phyloP scores from a whole-genome alignment of 352 stramenopile species.

The Pythium phragmitis region DNA sequence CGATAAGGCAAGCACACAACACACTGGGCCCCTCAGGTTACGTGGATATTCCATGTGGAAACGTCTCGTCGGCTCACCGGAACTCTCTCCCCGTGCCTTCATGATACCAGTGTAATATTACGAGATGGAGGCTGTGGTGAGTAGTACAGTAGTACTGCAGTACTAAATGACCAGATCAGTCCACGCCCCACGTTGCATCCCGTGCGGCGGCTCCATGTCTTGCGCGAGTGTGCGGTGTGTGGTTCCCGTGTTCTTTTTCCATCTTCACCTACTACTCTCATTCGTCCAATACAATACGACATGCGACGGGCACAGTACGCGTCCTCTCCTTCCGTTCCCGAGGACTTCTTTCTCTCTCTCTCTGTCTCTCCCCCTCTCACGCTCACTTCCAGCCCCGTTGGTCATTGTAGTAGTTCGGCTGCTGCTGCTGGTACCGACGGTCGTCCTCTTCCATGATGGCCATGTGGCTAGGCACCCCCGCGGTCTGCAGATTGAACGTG shows the following conservation, averaged over 20 bases:
- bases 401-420: conserved; percentile 3
- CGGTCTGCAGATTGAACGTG: conserved; percentile 53
- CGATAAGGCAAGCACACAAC: too few relatives aligned
- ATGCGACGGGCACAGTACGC: not conserved
- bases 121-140: too few relatives aligned
- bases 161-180: too few relatives aligned
- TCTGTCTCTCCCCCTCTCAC: not conserved
- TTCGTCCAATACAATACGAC: conserved; percentile 13
- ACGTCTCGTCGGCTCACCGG: too few relatives aligned
- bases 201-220: not conserved
- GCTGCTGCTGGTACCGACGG: conserved; percentile 7
- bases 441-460: conserved; percentile 72
- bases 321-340: not conserved
- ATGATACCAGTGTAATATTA: too few relatives aligned
- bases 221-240: not conserved
- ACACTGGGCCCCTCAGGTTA: too few relatives aligned
- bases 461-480: conserved; percentile 26
- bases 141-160: too few relatives aligned
- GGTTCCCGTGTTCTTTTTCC: not conserved
- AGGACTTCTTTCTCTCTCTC: not conserved
- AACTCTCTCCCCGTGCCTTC: too few relatives aligned
- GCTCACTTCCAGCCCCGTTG: conserved; percentile 1
- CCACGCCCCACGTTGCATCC: not conserved
- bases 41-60: too few relatives aligned
- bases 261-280: not conserved